These are phyloP conservation scores for Fusarium paranaense DNA, from an alignment of 2,329 filamentous ascomycete genomes.

Conservation along the genomic window DNA sequence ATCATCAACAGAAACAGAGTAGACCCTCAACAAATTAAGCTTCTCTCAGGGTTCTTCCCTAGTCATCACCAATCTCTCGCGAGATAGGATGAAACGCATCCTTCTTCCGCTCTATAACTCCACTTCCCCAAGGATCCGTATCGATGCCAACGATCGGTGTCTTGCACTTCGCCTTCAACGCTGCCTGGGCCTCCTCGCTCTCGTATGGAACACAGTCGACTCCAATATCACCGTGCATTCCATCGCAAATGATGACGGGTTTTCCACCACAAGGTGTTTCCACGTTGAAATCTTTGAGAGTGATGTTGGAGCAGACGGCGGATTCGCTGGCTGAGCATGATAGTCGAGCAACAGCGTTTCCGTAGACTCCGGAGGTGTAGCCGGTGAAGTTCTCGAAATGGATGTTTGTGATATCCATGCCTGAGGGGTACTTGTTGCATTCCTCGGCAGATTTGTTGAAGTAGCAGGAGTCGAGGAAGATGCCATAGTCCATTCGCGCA, in stretches of 20 bases:
- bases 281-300: slow-evolving; percentile 65
- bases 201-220: slow-evolving; percentile 28
- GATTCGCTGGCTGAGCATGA: slow-evolving; percentile 64
- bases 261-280: slow-evolving; percentile 5
- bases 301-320: slow-evolving; percentile 67
- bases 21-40: not conserved
- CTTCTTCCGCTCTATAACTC: slow-evolving; percentile 6
- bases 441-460: slow-evolving; percentile 64
- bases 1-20: accelerated
- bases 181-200: slow-evolving; percentile 17
- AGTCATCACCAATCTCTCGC: not conserved
- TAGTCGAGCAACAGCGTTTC: slow-evolving; percentile 64
- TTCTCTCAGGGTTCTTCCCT: not conserved
- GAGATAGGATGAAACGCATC: slow-evolving; percentile 9
- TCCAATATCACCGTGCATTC: slow-evolving; percentile 21
- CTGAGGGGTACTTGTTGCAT: slow-evolving; percentile 65
- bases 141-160: slow-evolving; percentile 18
- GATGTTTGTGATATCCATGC: slow-evolving; percentile 70
- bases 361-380: slow-evolving; percentile 66
- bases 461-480: slow-evolving; percentile 72
- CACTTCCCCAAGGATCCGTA: slow-evolving; percentile 6
- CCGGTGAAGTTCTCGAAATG: slow-evolving; percentile 69
- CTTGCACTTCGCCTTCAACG: slow-evolving; percentile 11
- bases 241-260: slow-evolving; percentile 30
- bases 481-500: slow-evolving; percentile 67